Evolutionary conservation across 768 basidiomycete species (phyloP), one percentile per base, ranked within the genome.

Genomic region (Russula virescens): DNA sequence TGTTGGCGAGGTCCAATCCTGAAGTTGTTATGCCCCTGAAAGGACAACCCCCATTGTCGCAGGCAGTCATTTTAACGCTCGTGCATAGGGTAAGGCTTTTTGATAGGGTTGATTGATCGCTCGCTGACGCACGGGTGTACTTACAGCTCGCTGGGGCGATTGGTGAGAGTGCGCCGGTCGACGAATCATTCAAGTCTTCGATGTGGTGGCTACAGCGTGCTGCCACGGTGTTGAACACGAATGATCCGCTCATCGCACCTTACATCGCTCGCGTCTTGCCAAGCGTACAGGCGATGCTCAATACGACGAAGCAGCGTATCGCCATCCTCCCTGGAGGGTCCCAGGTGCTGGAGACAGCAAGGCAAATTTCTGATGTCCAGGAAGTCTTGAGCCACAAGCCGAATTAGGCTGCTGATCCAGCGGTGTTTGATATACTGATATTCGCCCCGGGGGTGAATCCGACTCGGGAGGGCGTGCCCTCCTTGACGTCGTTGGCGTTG

Each of bases 171-270:
- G 81, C 88, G 7, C 88, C 91, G 11, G 79, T 81, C 52, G 91
- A 94, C 63, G 91, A 93, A 68, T 74, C 81, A 6, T 92, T 91
- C 81, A 91, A 91, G 75, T 83, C 81, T 16, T 83, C 87, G 8
- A 75, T 93, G 60, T 92, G 91, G 90, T 94, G 91, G 91, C 75
- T 94, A 67, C 89, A 92, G 71, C 85, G 91, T 59, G 80, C 88
- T 42, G 78, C 88, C 8, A 77, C 81, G 16, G 78, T 86, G 35
- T 80, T 93, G 66, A 88, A 87, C 70, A 85, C 89, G 55, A 86
- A 85, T 69, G 89, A 92, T 73, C 88, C 88, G 66, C 79, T 91
- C 38, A 91, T 92, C 68, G 81, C 87, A 23, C 87, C 90, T 58
- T 93, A 91, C 73, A 83, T 89, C 58, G 84, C 87, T 23, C 86